Conservation (phyloP, 78 protist genomes). For the Polysphondylium violaceum region DNA sequence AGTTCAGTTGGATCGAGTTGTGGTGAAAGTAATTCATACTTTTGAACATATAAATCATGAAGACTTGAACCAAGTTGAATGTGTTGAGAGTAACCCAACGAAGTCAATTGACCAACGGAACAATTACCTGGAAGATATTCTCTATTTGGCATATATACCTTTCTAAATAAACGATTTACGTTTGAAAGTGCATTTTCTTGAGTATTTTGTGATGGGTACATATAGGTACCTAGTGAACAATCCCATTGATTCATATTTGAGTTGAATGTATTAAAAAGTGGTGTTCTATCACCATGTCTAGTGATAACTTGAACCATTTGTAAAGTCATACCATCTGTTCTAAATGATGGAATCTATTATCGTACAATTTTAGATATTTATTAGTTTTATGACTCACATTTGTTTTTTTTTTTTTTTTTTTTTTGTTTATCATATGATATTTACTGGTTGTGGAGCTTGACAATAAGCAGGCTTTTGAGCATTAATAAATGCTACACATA, state of each 20-base stretch:
- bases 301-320: slow-evolving; percentile 53
- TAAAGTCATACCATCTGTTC: slow-evolving; percentile 42
- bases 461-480: slow-evolving; percentile 68
- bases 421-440: neutral
- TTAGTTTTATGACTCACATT: neutral
- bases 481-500: neutral
- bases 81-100: slow-evolving; percentile 59
- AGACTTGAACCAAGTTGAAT: slow-evolving; percentile 14
- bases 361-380: neutral
- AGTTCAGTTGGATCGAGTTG: slow-evolving; percentile 2
- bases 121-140: slow-evolving; percentile 73
- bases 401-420: neutral
- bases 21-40: slow-evolving; percentile 27
- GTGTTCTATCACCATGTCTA: slow-evolving; percentile 82
- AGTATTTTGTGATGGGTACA: slow-evolving; percentile 33
- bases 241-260: slow-evolving; percentile 43
- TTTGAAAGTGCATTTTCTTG: neutral
- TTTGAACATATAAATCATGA: slow-evolving; percentile 54
- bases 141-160: slow-evolving; percentile 42
- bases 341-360: neutral
- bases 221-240: slow-evolving; percentile 35
- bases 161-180: slow-evolving; percentile 32
- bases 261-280: slow-evolving; percentile 33
- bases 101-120: slow-evolving; percentile 69
- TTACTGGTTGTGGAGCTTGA: slow-evolving; percentile 70